Percentiles rank a stretch among this genome's conserved stretches.
Conservation (phyloP, 805 yeast species). For the Tetrapisispora iriomotensis region DNA sequence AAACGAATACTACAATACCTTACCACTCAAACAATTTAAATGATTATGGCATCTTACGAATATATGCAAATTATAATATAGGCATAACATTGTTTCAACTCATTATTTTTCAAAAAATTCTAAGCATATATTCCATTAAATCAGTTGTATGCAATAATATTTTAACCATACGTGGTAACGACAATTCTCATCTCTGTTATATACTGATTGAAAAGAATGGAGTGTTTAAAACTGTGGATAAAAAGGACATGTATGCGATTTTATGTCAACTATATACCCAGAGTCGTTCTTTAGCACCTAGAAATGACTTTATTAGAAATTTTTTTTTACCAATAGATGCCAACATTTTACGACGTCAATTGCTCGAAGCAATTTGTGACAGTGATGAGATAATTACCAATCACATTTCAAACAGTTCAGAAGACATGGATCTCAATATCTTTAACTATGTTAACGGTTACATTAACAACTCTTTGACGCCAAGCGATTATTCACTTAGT, state of each 20-base stretch:
- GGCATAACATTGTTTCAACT: conserved; percentile 17
- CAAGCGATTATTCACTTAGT: background rate
- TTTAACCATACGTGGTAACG: conserved; percentile 12
- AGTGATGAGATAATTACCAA: background rate
- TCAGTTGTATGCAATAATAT: conserved; percentile 12
- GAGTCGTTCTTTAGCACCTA: background rate
- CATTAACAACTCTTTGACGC: background rate
- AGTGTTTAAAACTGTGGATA: background rate
- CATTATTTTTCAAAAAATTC: conserved; percentile 17
- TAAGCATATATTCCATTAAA: conserved; percentile 9
- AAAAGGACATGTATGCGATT: background rate
- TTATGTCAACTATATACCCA: background rate
- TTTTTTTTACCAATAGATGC: background rate
- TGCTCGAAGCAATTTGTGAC: background rate
- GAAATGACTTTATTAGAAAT: background rate
- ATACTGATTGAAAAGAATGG: background rate
- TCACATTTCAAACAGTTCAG: background rate
- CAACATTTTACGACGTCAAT: background rate
- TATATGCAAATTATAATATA: conserved; percentile 18
- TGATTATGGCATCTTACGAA: conserved; percentile 18
- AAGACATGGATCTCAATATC: background rate
- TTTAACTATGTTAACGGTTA: background rate
- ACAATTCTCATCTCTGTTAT: background rate
- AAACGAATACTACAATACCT: background rate
- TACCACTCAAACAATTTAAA: conserved; percentile 7